Conservation (phyloP, 2,329 filamentous ascomycete genomes). For the Myriosclerotinia duriaeana region DNA sequence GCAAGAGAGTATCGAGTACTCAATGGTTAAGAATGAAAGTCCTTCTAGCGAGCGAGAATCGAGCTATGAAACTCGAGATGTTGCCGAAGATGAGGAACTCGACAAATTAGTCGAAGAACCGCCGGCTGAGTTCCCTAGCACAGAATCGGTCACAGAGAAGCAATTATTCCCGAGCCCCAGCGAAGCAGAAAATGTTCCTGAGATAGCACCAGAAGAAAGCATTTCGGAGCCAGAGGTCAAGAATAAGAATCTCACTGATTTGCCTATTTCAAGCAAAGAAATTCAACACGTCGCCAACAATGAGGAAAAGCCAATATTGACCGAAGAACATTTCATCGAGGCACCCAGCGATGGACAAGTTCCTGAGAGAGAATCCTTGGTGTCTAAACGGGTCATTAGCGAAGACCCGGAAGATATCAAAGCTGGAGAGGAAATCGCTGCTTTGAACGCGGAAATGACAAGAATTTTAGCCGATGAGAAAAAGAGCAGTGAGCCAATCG, state of each 20-base stretch:
- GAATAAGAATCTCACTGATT: neutral
- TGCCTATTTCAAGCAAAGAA: neutral
- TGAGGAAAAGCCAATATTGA: neutral
- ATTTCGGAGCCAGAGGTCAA: neutral
- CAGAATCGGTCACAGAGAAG: neutral
- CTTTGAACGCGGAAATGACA: constrained; percentile 3
- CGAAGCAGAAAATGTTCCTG: neutral
- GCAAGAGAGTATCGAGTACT: neutral
- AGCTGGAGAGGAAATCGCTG: constrained; percentile 7
- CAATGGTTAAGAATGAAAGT: neutral
- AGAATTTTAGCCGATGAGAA: neutral
- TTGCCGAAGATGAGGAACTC: neutral
- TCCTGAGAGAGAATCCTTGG: neutral
- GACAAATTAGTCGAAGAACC: neutral
- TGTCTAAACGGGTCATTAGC: neutral
- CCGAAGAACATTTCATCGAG: neutral
- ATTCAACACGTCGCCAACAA: neutral
- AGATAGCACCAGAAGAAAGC: fast-evolving
- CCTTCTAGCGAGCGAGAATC: neutral
- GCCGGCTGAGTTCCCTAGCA: neutral
- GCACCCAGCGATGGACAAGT: neutral
- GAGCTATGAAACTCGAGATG: neutral
- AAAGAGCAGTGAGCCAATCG: neutral
- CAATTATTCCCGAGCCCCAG: fast-evolving
- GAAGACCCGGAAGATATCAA: constrained; percentile 10